These are phyloP conservation scores for Marasmius oreades DNA, from an alignment of 1,284 basidiomycete species.

Conservation along the genomic window DNA sequence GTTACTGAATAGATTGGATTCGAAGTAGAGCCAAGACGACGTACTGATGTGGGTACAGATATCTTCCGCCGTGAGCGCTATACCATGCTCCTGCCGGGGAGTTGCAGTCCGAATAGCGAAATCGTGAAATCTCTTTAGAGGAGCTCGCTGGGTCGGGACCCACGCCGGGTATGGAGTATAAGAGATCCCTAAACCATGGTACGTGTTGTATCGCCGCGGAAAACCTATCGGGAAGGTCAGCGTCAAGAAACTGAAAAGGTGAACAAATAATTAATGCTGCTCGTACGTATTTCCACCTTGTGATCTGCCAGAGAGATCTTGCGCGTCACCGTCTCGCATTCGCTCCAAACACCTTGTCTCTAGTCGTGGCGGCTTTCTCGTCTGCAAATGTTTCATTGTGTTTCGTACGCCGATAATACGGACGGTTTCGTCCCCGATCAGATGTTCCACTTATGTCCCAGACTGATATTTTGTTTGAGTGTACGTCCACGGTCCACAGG, in stretches of 20 bases:
- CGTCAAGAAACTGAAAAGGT: neutral
- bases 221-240: neutral
- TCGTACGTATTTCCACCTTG: slow-evolving; percentile 6
- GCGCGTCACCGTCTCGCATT: slow-evolving; percentile 8
- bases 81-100: neutral
- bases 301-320: slow-evolving; percentile 5
- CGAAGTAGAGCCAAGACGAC: neutral
- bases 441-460: neutral
- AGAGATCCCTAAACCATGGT: slow-evolving; percentile 5
- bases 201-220: slow-evolving; percentile 5
- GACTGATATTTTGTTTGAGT: too few relatives aligned
- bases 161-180: slow-evolving; percentile 1
- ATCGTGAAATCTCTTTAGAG: neutral
- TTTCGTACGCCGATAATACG: neutral
- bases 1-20: too few relatives aligned
- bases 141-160: neutral
- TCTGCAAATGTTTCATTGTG: neutral
- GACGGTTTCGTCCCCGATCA: neutral
- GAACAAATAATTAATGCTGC: neutral
- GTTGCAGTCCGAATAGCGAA: slow-evolving; percentile 6
- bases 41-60: slow-evolving; percentile 14
- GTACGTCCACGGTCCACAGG: too few relatives aligned
- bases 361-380: neutral
- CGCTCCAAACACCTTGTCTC: slow-evolving; percentile 10
- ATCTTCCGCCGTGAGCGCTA: neutral